Evolutionary conservation across 306 rosid species (phyloP).

Genomic region (Canavalia ensiformis): DNA sequence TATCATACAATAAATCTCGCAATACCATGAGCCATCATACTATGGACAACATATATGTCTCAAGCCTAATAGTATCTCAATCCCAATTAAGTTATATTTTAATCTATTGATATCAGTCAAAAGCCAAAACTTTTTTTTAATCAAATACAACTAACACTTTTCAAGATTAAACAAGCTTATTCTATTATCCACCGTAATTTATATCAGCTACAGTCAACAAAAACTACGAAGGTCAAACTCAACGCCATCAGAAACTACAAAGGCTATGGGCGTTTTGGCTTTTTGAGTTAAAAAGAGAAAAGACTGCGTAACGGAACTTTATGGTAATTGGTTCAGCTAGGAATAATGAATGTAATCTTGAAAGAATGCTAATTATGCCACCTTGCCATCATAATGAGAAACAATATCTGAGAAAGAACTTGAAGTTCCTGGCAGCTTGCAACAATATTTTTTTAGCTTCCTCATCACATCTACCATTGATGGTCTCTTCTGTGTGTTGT

Average conservation of each 20-base stretch:
- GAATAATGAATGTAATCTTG: constrained; percentile 48
- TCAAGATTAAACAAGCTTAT: background rate
- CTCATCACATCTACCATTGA: constrained; percentile 59
- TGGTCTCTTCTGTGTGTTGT: constrained; percentile 54
- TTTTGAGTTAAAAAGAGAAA: background rate
- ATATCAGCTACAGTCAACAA: background rate
- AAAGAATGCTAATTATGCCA: constrained; percentile 34
- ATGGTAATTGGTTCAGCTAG: constrained; percentile 2
- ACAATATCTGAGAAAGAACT: constrained; percentile 40
- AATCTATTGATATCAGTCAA: background rate
- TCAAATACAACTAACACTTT: background rate
- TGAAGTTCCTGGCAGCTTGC: constrained; percentile 52
- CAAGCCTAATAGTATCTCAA: background rate
- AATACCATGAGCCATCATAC: background rate
- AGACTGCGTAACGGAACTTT: background rate
- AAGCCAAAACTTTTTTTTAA: background rate
- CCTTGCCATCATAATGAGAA: constrained; percentile 33
- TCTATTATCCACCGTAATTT: background rate
- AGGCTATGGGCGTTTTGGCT: background rate
- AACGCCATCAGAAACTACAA: background rate
- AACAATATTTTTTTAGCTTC: constrained; percentile 59
- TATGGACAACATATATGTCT: background rate
- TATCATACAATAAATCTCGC: background rate
- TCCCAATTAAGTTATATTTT: background rate
- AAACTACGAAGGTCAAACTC: background rate